phyloP scores from a whole-genome alignment of 2,329 filamentous ascomycete species.

The Thermothelomyces thermophilus region DNA sequence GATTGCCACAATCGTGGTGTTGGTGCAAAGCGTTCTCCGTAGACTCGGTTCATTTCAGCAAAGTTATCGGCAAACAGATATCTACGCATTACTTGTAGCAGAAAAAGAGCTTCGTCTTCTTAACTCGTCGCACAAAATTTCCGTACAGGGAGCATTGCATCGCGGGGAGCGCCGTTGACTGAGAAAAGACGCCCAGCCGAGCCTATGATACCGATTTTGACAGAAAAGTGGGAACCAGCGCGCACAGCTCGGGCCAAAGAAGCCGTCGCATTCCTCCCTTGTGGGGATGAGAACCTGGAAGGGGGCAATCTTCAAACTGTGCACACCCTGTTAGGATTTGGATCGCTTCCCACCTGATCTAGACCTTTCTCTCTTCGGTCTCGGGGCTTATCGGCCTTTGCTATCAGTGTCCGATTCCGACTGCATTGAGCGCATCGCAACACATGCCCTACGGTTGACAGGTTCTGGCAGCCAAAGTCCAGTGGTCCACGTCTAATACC shows the following conservation, averaged over 20 bases:
- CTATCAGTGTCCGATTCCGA: slow-evolving; percentile 5
- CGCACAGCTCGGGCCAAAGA: slow-evolving; percentile 14
- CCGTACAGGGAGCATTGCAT: slow-evolving; percentile 18
- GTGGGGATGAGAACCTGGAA: slow-evolving; percentile 14
- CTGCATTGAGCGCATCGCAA: slow-evolving; percentile 1
- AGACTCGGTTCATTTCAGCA: not conserved
- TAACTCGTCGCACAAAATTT: no score
- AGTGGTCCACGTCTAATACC: not conserved
- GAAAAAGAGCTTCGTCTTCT: no score
- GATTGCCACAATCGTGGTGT: not conserved
- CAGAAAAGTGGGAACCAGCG: slow-evolving; percentile 15
- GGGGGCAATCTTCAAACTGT: slow-evolving; percentile 15
- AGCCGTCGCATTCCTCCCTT: slow-evolving; percentile 14
- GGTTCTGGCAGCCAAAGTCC: not conserved
- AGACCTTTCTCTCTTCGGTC: slow-evolving; percentile 1
- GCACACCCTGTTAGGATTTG: slow-evolving; percentile 7
- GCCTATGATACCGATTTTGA: slow-evolving; percentile 15
- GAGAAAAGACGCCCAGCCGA: slow-evolving; percentile 1
- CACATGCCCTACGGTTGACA: not conserved
- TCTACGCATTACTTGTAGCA: no score
- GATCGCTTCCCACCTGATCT: slow-evolving; percentile 12
- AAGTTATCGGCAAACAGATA: no score
- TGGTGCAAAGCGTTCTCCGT: not conserved
- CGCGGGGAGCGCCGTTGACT: slow-evolving; percentile 13
- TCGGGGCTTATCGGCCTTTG: slow-evolving; percentile 9